phyloP scores from a whole-genome alignment of 495 filamentous ascomycete genomes.

The Astrocystis sublimbata region DNA sequence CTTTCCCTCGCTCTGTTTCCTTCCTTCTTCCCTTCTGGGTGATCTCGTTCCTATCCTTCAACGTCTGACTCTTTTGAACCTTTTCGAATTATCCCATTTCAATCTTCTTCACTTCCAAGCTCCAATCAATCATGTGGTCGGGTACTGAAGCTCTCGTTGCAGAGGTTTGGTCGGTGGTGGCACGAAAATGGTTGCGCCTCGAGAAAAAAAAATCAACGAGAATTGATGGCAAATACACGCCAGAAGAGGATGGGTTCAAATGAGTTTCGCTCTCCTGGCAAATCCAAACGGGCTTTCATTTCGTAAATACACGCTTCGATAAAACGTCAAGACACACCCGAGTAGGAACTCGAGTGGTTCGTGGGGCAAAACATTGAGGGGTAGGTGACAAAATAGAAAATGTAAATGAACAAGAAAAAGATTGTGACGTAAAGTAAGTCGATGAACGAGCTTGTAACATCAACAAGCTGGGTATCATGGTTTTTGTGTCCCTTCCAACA shows the following conservation, averaged over 20 bases:
- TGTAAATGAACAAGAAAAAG: conserved; percentile 22
- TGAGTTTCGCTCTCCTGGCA: background rate
- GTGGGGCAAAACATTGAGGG: conserved; percentile 18
- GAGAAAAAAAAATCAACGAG: no score
- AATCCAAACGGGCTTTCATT: conserved; percentile 8
- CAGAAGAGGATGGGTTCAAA: no score
- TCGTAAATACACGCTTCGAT: conserved; percentile 27
- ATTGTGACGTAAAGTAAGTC: conserved; percentile 27
- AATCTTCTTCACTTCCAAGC: no score
- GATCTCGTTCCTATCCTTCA: no score
- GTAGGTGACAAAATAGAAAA: conserved; percentile 18
- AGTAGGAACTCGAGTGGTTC: conserved; percentile 16
- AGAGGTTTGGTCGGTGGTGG: no score
- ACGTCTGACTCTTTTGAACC: no score
- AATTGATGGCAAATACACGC: conserved; percentile 4
- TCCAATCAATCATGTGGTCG: no score
- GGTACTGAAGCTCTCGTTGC: no score
- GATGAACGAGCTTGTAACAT: conserved; percentile 34
- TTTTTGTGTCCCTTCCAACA: conserved; percentile 20
- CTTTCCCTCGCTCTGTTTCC: no score
- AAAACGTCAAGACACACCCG: conserved; percentile 17
- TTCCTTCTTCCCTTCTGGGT: no score
- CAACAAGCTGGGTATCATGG: conserved; percentile 42
- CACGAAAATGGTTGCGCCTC: no score
- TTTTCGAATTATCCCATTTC: no score